Conservation (phyloP, 371 early-diverging fungal species). For the Mortierella sp. region DNA sequence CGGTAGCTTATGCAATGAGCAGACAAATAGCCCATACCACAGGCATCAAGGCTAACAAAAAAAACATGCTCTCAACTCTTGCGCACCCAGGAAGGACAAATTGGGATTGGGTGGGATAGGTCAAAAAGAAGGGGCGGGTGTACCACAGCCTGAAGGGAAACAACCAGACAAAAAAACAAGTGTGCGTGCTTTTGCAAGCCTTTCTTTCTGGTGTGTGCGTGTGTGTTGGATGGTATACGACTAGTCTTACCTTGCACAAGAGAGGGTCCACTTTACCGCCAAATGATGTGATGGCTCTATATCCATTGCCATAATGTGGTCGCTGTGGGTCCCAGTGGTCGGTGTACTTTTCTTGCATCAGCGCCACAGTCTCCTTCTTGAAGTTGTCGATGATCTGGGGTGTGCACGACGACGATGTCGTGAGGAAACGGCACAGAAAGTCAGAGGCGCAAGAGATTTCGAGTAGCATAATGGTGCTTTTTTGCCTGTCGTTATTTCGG, state of each 20-base stretch:
- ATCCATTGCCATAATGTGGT: constrained; percentile 76
- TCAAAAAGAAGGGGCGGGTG: no score
- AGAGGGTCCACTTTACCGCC: constrained; percentile 72
- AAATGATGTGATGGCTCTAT: constrained; percentile 77
- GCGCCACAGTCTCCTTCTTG: constrained; percentile 32
- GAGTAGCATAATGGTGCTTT: constrained; percentile 31
- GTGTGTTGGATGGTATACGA: background rate
- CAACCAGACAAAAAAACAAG: no score
- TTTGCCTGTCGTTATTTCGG: background rate
- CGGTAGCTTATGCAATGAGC: no score
- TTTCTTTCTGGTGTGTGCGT: no score
- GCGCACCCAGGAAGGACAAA: no score
- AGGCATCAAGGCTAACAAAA: no score
- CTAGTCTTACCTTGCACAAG: constrained; percentile 55
- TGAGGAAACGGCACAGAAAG: constrained; percentile 29
- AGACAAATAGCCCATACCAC: no score
- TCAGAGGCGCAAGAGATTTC: constrained; percentile 53
- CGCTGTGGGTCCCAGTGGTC: constrained; percentile 78
- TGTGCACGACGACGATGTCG: constrained; percentile 23
- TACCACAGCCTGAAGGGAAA: no score
- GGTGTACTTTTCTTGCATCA: constrained; percentile 55
- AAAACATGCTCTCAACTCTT: no score
- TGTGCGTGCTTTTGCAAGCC: no score
- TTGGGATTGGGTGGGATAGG: no score
- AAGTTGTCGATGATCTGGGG: constrained; percentile 50